Evolutionary conservation across 352 stramenopile genomes (phyloP).

Genomic region (Phytophthora idaei): DNA sequence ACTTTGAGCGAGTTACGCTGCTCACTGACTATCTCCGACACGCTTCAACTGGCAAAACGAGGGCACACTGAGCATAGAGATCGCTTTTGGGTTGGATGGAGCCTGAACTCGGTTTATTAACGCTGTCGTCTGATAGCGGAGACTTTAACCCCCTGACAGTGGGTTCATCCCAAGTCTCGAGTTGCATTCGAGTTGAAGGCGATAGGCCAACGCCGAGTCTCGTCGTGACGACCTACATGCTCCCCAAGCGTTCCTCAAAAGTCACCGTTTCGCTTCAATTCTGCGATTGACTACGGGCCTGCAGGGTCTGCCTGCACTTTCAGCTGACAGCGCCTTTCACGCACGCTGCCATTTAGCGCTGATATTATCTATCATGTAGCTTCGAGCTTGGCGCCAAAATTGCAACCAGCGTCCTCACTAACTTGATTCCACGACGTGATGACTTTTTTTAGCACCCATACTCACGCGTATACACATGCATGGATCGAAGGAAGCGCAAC

Average conservation of each 20-base stretch:
- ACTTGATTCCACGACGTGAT: conserved; percentile 7
- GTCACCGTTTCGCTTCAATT: conserved; percentile 4
- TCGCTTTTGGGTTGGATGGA: neutral
- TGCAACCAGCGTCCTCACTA: neutral
- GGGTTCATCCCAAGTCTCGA: neutral
- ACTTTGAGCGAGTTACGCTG: neutral
- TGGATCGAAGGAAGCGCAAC: conserved; percentile 3
- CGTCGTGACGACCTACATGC: conserved; percentile 20
- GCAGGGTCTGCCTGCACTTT: neutral
- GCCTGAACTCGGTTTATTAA: neutral
- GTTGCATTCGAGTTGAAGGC: conserved; percentile 23
- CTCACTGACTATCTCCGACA: conserved; percentile 31
- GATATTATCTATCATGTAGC: conserved; percentile 31
- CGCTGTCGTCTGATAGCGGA: neutral
- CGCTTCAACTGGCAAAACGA: conserved; percentile 33
- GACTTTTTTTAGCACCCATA: conserved; percentile 22
- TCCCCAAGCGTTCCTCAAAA: conserved; percentile 6
- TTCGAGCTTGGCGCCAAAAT: neutral
- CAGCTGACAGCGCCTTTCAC: conserved; percentile 8
- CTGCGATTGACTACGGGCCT: conserved; percentile 11
- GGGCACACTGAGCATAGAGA: conserved; percentile 15
- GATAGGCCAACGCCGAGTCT: conserved; percentile 13
- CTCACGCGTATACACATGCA: conserved; percentile 9
- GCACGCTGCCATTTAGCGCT: conserved; percentile 12
- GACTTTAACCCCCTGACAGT: neutral